Percentiles rank a stretch among this genome's conserved stretches.
Evolutionary conservation across 2,329 filamentous ascomycete species (phyloP).

Genomic region (Aspergillus sp.): DNA sequence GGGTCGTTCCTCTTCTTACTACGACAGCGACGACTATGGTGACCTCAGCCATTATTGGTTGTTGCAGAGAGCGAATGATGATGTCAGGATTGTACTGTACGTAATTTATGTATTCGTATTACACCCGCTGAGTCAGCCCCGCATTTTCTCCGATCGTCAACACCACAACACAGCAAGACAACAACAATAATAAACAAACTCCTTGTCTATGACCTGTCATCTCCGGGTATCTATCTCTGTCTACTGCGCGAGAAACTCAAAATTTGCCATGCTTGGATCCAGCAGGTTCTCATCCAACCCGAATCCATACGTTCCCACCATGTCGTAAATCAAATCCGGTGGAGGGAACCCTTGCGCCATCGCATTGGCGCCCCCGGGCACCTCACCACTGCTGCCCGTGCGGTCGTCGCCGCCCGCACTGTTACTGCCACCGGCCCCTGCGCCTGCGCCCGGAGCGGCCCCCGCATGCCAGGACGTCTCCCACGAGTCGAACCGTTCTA

Average conservation of each 20-base stretch:
- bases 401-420: background rate
- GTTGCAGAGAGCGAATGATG: background rate
- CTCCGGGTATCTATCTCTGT: slow-evolving; percentile 1
- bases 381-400: slow-evolving; percentile 14
- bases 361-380: slow-evolving; percentile 40
- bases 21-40: background rate
- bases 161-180: no score
- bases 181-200: no score
- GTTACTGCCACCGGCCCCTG: background rate
- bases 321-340: slow-evolving; percentile 41
- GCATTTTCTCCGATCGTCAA: no score
- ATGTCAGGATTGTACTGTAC: background rate
- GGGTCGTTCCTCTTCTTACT: background rate
- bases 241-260: slow-evolving; percentile 37
- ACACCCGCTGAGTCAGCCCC: no score
- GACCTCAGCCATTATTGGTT: background rate
- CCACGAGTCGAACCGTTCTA: slow-evolving; percentile 41
- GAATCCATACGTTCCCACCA: slow-evolving; percentile 44
- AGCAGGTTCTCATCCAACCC: slow-evolving; percentile 41
- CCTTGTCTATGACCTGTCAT: background rate
- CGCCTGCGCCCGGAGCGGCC: background rate
- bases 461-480: slow-evolving; percentile 30
- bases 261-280: slow-evolving; percentile 41
- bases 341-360: slow-evolving; percentile 42
- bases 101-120: no score